A percentile compares a stretch with the other conserved stretches of the same genome.
Conservation (phyloP, 352 stramenopile species). For the Phytophthora fragariae region DNA sequence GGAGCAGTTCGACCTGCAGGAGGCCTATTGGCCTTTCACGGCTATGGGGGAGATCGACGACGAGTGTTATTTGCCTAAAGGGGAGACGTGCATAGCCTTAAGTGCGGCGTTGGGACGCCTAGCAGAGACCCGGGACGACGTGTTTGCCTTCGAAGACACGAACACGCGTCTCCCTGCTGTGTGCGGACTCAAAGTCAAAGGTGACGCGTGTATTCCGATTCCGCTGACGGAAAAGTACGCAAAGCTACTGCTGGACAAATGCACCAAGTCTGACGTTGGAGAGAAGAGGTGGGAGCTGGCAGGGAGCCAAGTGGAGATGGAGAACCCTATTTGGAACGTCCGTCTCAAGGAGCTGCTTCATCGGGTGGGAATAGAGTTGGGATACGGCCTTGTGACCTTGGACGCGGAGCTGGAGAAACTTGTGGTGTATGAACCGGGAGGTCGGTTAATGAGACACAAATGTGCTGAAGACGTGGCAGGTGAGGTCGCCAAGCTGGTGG, state of each 20-base stretch:
- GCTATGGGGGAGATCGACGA: neutral
- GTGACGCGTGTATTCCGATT: neutral
- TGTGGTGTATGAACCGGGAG: slow-evolving; percentile 2
- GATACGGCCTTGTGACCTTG: neutral
- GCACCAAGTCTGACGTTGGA: neutral
- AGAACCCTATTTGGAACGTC: neutral
- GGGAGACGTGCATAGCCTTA: neutral
- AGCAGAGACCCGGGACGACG: neutral
- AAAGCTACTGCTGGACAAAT: neutral
- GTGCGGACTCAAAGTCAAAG: neutral
- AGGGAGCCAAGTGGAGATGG: neutral
- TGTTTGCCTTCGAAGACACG: neutral
- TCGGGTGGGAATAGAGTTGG: neutral
- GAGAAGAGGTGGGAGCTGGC: neutral
- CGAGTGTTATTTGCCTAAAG: neutral
- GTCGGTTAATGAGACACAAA: neutral
- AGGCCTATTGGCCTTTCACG: neutral
- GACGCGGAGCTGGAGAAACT: neutral
- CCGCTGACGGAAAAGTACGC: slow-evolving; percentile 1
- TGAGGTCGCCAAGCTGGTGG: slow-evolving; percentile 7
- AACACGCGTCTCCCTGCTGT: neutral
- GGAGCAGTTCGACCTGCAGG: neutral
- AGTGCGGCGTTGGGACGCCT: neutral
- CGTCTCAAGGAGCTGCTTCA: neutral
- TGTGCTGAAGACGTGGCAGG: neutral